Evolutionary conservation across 441 rosid species (phyloP).

Genomic region (Pelargonium citronellum): DNA sequence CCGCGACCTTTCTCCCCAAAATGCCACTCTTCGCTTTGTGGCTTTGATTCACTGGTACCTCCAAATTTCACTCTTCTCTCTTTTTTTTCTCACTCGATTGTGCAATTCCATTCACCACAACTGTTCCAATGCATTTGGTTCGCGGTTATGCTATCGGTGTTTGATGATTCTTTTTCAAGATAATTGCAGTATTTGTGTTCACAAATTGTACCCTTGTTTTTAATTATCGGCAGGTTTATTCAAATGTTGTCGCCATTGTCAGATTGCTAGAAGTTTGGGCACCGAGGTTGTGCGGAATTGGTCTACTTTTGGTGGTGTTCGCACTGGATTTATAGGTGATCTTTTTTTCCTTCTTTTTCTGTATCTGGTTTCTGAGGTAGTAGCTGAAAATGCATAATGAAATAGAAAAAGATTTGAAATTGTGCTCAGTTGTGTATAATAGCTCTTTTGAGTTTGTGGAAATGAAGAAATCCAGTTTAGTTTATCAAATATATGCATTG

Average conservation of each 20-base stretch:
- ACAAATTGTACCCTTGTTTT: not conserved
- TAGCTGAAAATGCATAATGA: not conserved
- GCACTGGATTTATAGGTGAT: not conserved
- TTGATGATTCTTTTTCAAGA: too few species aligned
- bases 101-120: too few species aligned
- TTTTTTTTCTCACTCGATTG: too few species aligned
- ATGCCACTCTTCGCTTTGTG: not conserved
- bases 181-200: not conserved
- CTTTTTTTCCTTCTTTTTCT: not conserved
- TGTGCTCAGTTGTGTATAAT: not conserved
- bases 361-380: not conserved
- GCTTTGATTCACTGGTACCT: not conserved
- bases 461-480: too few species aligned
- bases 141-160: not conserved
- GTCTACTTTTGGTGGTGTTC: not conserved
- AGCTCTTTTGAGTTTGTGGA: too few species aligned
- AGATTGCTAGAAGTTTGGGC: too few species aligned
- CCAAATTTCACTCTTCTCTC: not conserved
- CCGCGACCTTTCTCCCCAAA: not conserved
- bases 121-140: not conserved
- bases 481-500: too few species aligned
- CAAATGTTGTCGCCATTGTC: not conserved
- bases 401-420: not conserved
- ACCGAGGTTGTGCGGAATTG: too few species aligned
- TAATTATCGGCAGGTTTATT: not conserved